Evolutionary conservation across 2,329 filamentous ascomycete genomes (phyloP).

Genomic region (Byssothecium circinans): DNA sequence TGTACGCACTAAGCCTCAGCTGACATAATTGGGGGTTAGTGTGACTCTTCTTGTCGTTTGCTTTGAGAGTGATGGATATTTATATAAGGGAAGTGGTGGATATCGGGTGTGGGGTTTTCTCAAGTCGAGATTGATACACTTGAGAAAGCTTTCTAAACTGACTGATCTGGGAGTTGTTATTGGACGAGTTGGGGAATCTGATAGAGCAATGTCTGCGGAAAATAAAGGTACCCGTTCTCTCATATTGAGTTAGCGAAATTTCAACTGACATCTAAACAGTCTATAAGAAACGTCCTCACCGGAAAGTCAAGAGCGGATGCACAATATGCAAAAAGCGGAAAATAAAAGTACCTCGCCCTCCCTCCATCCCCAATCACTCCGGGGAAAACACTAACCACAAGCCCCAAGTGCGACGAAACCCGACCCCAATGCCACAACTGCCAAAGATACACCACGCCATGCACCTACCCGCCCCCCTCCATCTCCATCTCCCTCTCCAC

Average conservation of each 20-base stretch:
- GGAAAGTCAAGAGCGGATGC: conserved; percentile 19
- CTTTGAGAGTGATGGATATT: no score
- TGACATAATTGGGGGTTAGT: no score
- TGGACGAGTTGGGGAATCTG: no score
- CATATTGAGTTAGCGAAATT: not conserved
- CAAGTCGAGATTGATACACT: no score
- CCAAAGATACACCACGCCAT: conserved; percentile 15
- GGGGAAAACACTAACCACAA: not conserved
- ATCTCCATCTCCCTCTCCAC: conserved; percentile 16
- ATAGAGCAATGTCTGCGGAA: conserved; percentile 1
- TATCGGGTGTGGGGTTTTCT: no score
- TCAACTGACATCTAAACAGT: conserved; percentile 9
- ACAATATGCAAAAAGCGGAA: conserved; percentile 16
- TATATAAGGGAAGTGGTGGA: no score
- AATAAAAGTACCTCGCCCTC: conserved; percentile 14
- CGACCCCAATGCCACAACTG: conserved; percentile 22
- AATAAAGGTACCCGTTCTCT: not conserved
- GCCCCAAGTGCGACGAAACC: conserved; percentile 20
- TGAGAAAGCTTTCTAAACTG: no score
- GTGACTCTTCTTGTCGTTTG: no score
- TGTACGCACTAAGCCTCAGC: no score
- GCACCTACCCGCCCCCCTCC: no score
- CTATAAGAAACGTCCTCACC: conserved; percentile 17
- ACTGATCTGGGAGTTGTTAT: no score
- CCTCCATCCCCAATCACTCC: not conserved